Percentiles rank a stretch among this genome's conserved stretches.
These are phyloP conservation scores for Backusella luteola DNA, from an alignment of 192 early-diverging fungal species.

Conservation along the genomic window DNA sequence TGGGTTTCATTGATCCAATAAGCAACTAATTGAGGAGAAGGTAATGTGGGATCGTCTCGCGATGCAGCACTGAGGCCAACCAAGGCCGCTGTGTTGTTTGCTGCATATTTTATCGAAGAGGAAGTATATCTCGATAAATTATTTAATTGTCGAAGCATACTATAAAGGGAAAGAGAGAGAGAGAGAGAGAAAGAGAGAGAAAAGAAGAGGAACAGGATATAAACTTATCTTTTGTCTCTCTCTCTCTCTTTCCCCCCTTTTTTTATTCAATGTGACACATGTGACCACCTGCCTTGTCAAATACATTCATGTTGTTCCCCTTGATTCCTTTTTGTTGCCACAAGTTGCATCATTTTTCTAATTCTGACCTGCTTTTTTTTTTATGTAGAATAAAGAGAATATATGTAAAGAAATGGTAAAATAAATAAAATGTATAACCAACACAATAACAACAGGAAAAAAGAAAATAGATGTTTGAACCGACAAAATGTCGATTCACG, in stretches of 20 bases:
- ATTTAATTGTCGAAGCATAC: constrained; percentile 14
- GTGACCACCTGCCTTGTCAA: constrained; percentile 3
- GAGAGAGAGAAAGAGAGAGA: too few relatives aligned
- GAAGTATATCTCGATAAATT: constrained; percentile 1
- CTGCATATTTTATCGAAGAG: constrained; percentile 11
- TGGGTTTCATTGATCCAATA: constrained; percentile 12
- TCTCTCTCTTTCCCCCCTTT: neutral
- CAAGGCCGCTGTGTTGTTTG: constrained; percentile 5
- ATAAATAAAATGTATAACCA: too few relatives aligned
- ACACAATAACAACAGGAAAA: too few relatives aligned
- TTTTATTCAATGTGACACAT: neutral
- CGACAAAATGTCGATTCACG: too few relatives aligned
- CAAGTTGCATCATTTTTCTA: neutral
- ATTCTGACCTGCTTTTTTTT: neutral
- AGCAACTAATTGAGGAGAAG: neutral
- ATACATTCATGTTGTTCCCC: neutral
- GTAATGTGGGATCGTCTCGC: neutral
- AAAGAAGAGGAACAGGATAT: neutral
- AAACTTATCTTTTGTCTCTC: neutral
- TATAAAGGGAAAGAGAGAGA: neutral
- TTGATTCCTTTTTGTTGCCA: neutral
- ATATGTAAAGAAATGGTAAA: too few relatives aligned
- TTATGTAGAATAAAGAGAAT: neutral
- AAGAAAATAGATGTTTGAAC: too few relatives aligned
- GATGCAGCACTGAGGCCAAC: neutral